Percentiles rank a stretch among this genome's conserved stretches.
Conservation (phyloP, 208 protist species). For the Trichomonas tenax region DNA sequence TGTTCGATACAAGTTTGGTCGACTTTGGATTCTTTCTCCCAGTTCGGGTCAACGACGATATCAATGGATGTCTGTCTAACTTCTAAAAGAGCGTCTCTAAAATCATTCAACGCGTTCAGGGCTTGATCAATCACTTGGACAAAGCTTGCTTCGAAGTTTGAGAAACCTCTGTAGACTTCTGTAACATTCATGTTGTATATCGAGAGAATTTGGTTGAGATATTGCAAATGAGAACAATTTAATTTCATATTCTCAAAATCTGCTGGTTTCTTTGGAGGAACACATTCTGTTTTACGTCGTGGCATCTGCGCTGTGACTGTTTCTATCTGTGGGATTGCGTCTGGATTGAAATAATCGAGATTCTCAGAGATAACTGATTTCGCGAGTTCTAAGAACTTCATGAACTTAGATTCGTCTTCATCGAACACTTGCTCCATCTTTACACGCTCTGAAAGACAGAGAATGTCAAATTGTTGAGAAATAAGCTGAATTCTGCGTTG, state of each 20-base stretch:
- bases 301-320: neutral
- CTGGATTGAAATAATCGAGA: neutral
- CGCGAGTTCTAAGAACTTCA: neutral
- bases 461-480: neutral
- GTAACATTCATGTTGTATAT: neutral
- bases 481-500: neutral
- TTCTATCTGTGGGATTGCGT: neutral
- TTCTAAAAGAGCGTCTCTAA: neutral
- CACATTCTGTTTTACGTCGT: neutral
- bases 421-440: neutral
- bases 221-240: neutral
- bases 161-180: neutral
- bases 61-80: neutral
- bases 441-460: neutral
- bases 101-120: neutral
- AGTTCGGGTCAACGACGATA: neutral
- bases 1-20: neutral
- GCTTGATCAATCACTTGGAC: neutral
- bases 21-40: neutral
- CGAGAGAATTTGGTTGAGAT: neutral
- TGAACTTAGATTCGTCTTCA: neutral
- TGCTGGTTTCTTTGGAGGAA: neutral
- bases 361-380: neutral
- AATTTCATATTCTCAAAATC: neutral
- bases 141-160: neutral